Conservation (phyloP, 352 stramenopile species). For the Globisporangium parvum region DNA sequence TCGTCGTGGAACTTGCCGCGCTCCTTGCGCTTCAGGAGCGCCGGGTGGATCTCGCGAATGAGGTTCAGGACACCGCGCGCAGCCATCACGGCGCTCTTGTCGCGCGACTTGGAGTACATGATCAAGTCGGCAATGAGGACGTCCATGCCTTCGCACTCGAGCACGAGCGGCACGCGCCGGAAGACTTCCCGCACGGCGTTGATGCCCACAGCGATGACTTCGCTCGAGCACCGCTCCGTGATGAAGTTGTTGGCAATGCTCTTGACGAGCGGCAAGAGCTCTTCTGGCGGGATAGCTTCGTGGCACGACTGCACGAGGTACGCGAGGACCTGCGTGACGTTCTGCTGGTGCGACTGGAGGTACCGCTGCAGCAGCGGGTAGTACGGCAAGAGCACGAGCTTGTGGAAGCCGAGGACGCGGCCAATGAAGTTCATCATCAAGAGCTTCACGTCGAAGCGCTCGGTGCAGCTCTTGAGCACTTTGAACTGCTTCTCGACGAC, state of each 20-base stretch:
- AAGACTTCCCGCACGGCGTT: constrained; percentile 96
- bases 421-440: constrained; percentile 99
- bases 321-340: constrained; percentile 93
- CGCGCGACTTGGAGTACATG: constrained; percentile 93
- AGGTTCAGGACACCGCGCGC: constrained; percentile 95
- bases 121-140: constrained; percentile 90
- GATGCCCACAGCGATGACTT: constrained; percentile 98
- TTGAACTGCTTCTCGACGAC: constrained; percentile 93
- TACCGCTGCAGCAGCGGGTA: constrained; percentile 96
- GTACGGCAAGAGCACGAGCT: constrained; percentile 94
- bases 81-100: constrained; percentile 97
- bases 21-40: constrained; percentile 95
- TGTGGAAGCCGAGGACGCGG: constrained; percentile 95
- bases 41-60: constrained; percentile 94
- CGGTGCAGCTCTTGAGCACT: constrained; percentile 81
- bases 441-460: constrained; percentile 93
- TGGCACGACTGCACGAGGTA: constrained; percentile 98
- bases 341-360: constrained; percentile 83
- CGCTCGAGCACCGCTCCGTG: constrained; percentile 92
- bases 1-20: constrained; percentile 90
- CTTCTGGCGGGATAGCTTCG: constrained; percentile 95
- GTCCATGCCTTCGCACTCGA: constrained; percentile 91
- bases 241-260: constrained; percentile 99
- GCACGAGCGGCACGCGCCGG: constrained; percentile 89
- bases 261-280: constrained; percentile 94